These are phyloP conservation scores for Chrysoporthe cubensis DNA, from an alignment of 2,329 filamentous ascomycete genomes.

Conservation along the genomic window DNA sequence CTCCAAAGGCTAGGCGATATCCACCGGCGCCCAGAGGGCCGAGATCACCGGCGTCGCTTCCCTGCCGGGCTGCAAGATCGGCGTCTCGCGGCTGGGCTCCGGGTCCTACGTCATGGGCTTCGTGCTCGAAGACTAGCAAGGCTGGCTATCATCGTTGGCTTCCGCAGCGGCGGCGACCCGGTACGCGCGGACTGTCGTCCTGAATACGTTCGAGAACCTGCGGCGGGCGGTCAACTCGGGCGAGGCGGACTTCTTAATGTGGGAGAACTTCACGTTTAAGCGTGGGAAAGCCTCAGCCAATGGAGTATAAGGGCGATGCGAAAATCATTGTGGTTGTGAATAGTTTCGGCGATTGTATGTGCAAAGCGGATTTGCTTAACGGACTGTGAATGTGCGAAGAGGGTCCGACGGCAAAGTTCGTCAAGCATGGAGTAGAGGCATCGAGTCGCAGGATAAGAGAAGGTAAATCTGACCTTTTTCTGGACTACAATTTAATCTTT, in stretches of 20 bases:
- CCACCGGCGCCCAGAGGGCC: slow-evolving; percentile 72
- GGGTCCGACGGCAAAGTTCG: not conserved
- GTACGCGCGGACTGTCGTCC: slow-evolving; percentile 69
- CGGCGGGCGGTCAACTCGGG: slow-evolving; percentile 73
- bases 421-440: not conserved
- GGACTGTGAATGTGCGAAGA: not conserved
- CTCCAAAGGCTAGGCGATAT: slow-evolving; percentile 81
- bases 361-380: no score
- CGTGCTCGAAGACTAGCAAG: slow-evolving; percentile 86
- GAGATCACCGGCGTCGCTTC: slow-evolving; percentile 70
- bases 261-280: slow-evolving; percentile 98
- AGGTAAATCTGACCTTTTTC: not conserved
- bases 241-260: slow-evolving; percentile 96
- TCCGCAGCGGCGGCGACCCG: slow-evolving; percentile 41
- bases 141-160: slow-evolving; percentile 65
- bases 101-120: slow-evolving; percentile 96
- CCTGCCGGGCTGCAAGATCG: slow-evolving; percentile 75
- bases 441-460: not conserved
- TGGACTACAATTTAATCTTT: not conserved
- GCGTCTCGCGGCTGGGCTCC: slow-evolving; percentile 86
- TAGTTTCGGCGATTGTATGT: no score
- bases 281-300: slow-evolving; percentile 38
- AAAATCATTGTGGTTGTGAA: no score
- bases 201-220: slow-evolving; percentile 75
- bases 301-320: no score